A percentile compares a stretch with the other conserved stretches of the same genome.
Conservation (phyloP, 139 green algal genomes). For the Zygnema cylindricum region DNA sequence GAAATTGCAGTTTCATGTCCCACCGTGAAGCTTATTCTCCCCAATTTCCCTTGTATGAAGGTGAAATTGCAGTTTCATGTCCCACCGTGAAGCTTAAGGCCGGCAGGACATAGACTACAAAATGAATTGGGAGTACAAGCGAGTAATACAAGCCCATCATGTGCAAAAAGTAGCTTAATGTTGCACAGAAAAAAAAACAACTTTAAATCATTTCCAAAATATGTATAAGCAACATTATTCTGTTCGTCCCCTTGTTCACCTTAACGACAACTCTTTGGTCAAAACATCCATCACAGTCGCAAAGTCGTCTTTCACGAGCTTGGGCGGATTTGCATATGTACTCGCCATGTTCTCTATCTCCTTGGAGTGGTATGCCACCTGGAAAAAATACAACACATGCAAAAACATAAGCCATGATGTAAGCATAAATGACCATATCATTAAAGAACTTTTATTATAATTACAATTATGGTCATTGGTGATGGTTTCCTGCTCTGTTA, state of each 20-base stretch:
- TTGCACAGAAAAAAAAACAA: neutral
- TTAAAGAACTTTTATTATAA: too few species aligned
- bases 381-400: too few species aligned
- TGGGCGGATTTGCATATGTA: constrained; percentile 92
- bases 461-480: too few species aligned
- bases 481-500: too few species aligned
- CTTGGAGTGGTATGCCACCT: constrained; percentile 85
- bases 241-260: constrained; percentile 13
- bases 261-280: constrained; percentile 38
- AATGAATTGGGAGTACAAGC: neutral
- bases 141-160: neutral
- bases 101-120: neutral
- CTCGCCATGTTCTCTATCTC: constrained; percentile 78
- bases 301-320: constrained; percentile 87
- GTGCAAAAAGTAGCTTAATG: too few species aligned
- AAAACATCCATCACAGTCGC: constrained; percentile 92
- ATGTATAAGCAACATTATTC: neutral
- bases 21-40: neutral
- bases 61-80: neutral
- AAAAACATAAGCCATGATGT: neutral
- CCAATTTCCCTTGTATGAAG: too few species aligned
- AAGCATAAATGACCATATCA: too few species aligned
- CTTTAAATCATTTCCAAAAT: neutral
- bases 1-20: neutral
- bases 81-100: neutral